Percentiles rank a stretch among this genome's conserved stretches.
Conservation (phyloP, 352 stramenopile species). For the Globisporangium abappressorium region DNA sequence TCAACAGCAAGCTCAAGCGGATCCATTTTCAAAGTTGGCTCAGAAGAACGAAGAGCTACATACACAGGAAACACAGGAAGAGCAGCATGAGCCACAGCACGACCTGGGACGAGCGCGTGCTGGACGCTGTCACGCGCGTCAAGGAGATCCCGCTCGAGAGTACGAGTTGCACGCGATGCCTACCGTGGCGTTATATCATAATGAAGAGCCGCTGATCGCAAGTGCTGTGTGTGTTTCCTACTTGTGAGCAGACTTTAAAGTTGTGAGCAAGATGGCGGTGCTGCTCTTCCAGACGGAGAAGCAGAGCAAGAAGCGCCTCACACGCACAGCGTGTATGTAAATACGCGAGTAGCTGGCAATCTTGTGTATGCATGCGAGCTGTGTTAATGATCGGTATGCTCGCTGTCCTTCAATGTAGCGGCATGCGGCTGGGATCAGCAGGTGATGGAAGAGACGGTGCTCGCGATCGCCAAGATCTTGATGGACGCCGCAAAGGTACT, state of each 20-base stretch:
- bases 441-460: constrained; percentile 50
- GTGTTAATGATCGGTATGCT: neutral
- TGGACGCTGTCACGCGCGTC: constrained; percentile 39
- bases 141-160: constrained; percentile 40
- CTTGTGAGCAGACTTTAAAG: constrained; percentile 44
- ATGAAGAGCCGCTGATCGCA: neutral
- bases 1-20: neutral
- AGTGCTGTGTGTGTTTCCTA: neutral
- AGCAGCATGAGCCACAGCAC: constrained; percentile 38
- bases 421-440: constrained; percentile 53
- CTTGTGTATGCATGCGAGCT: neutral
- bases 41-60: constrained; percentile 12
- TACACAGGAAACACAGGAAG: neutral
- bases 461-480: constrained; percentile 69
- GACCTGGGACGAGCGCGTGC: constrained; percentile 56
- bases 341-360: too few relatives aligned
- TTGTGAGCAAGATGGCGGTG: constrained; percentile 50
- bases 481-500: constrained; percentile 67
- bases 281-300: constrained; percentile 63
- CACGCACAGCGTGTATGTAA: constrained; percentile 53
- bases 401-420: constrained; percentile 25
- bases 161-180: constrained; percentile 7
- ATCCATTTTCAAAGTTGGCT: constrained; percentile 18
- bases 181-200: too few relatives aligned
- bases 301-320: constrained; percentile 57